phyloP scores from a whole-genome alignment of 768 basidiomycete genomes.

The Lactarius hengduanensis region DNA sequence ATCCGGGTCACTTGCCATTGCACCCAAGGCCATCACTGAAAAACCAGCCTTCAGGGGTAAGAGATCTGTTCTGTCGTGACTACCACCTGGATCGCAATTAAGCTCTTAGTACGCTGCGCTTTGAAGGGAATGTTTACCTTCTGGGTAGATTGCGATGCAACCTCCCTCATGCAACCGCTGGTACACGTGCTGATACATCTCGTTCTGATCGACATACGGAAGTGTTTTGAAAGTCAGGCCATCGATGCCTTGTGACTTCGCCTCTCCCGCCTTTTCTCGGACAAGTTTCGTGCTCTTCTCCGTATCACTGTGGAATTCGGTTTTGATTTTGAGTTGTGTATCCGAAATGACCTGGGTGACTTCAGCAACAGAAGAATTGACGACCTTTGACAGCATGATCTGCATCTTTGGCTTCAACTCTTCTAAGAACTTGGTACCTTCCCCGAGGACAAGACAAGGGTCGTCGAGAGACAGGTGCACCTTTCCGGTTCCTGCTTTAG shows the following conservation, averaged over 20 bases:
- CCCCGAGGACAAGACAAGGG: constrained; percentile 76
- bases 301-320: constrained; percentile 80
- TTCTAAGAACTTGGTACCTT: constrained; percentile 70
- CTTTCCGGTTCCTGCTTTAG: constrained; percentile 70
- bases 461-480: constrained; percentile 72
- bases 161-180: constrained; percentile 80
- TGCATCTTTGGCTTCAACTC: constrained; percentile 80
- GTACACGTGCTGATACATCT: constrained; percentile 95
- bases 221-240: constrained; percentile 82
- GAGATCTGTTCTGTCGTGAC: constrained; percentile 95
- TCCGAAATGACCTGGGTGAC: constrained; percentile 89
- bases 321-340: constrained; percentile 77
- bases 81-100: constrained; percentile 66
- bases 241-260: constrained; percentile 50
- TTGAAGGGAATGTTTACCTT: constrained; percentile 55
- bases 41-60: constrained; percentile 97
- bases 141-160: constrained; percentile 96
- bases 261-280: constrained; percentile 64
- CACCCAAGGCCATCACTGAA: constrained; percentile 95
- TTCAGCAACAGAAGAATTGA: constrained; percentile 75
- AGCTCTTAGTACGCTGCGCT: constrained; percentile 19
- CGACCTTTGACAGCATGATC: constrained; percentile 79
- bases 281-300: constrained; percentile 67
- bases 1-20: constrained; percentile 87
- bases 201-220: constrained; percentile 89